These are phyloP conservation scores for Clonostachys rosea DNA, from an alignment of 2,329 filamentous ascomycete species.

Conservation along the genomic window DNA sequence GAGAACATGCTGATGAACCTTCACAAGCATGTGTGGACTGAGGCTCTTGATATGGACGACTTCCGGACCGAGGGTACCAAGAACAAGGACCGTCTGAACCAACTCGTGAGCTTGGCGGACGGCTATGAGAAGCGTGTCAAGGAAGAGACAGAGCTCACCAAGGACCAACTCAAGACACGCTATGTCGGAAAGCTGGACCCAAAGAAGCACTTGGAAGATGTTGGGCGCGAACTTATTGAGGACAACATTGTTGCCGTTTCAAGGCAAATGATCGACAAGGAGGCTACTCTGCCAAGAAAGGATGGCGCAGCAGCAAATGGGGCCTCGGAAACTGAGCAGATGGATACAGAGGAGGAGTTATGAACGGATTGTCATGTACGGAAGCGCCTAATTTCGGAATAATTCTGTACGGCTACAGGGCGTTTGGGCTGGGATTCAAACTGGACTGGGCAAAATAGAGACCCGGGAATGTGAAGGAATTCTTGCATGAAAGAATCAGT, in stretches of 20 bases:
- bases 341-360: conserved; percentile 66
- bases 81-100: conserved; percentile 85
- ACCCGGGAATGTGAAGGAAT: neutral
- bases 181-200: conserved; percentile 99
- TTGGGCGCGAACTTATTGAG: conserved; percentile 94
- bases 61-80: conserved; percentile 79
- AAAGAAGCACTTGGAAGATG: conserved; percentile 98
- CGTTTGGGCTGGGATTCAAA: neutral
- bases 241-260: conserved; percentile 99
- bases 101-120: conserved; percentile 83
- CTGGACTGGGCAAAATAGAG: neutral
- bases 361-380: conserved; percentile 9
- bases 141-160: conserved; percentile 95
- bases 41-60: conserved; percentile 94
- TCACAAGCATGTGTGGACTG: conserved; percentile 99
- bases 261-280: conserved; percentile 98
- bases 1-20: conserved; percentile 99
- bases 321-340: conserved; percentile 50
- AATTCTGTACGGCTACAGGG: conserved; percentile 3
- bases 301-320: conserved; percentile 44
- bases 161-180: conserved; percentile 96
- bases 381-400: neutral
- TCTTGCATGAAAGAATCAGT: no score
- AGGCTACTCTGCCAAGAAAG: conserved; percentile 84
- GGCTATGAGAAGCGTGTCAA: conserved; percentile 98